Conservation (phyloP, 2,329 filamentous ascomycete genomes). For the Monilinia fructigena region DNA sequence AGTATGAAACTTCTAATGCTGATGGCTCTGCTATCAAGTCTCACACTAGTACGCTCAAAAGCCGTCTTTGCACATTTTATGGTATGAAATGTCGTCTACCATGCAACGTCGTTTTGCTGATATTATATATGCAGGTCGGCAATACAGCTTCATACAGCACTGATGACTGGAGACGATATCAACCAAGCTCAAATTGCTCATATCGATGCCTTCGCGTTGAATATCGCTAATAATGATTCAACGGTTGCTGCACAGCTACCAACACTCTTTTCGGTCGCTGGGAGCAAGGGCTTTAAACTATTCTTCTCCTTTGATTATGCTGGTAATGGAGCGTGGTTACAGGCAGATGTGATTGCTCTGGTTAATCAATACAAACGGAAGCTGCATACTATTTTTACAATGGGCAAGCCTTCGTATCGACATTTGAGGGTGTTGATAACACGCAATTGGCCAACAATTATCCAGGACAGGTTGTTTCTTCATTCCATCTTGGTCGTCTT, state of each 20-base stretch:
- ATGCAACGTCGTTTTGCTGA: background rate
- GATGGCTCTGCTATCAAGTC: background rate
- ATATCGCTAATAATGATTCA: background rate
- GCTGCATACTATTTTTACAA: conserved; percentile 4
- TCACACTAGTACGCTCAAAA: background rate
- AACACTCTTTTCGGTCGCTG: background rate
- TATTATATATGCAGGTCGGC: background rate
- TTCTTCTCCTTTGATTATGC: conserved; percentile 6
- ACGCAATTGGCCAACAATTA: conserved; percentile 4
- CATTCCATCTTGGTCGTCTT: background rate
- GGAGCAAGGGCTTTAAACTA: background rate
- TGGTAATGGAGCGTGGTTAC: background rate
- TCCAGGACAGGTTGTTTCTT: background rate
- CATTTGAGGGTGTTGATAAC: background rate
- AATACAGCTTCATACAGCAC: conserved; percentile 4
- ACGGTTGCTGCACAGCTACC: background rate
- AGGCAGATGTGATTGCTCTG: conserved; percentile 1
- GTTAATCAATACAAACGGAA: conserved; percentile 5
- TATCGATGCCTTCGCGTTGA: conserved; percentile 3
- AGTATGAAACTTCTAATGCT: background rate
- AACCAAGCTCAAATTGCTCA: conserved; percentile 1
- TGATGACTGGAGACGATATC: conserved; percentile 4
- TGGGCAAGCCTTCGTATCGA: background rate
- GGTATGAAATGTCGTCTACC: background rate
- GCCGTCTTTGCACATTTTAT: background rate